A percentile compares a stretch with the other conserved stretches of the same genome.
Conservation (phyloP, 2,329 filamentous ascomycete species). For the Fusarium sp. region DNA sequence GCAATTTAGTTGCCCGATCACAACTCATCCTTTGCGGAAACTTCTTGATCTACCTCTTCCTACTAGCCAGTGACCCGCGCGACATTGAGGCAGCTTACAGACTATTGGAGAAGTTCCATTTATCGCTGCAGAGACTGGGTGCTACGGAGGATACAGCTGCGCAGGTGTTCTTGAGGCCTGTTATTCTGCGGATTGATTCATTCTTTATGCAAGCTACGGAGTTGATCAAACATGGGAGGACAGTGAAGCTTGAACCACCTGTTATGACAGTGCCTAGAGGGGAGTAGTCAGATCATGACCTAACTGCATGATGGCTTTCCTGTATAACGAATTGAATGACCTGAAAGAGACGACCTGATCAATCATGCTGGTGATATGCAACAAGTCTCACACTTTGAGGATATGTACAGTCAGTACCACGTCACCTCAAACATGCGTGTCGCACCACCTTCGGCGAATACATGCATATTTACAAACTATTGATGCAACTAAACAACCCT, state of each 20-base stretch:
- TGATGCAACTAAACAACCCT: not conserved
- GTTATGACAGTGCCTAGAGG: slow-evolving; percentile 13
- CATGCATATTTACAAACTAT: not conserved
- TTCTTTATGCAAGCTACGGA: slow-evolving; percentile 55
- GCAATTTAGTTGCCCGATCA: slow-evolving; percentile 50
- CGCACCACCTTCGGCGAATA: not conserved
- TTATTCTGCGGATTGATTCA: slow-evolving; percentile 54
- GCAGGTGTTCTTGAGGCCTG: slow-evolving; percentile 52
- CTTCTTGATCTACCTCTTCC: slow-evolving; percentile 62
- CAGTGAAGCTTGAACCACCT: slow-evolving; percentile 28
- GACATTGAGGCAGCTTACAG: slow-evolving; percentile 53
- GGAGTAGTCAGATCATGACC: not conserved
- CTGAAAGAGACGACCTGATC: not conserved
- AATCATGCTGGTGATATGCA: not conserved
- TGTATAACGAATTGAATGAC: slow-evolving; percentile 22
- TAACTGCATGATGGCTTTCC: not conserved
- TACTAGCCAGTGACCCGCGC: slow-evolving; percentile 54
- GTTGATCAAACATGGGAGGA: slow-evolving; percentile 42
- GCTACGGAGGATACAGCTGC: slow-evolving; percentile 49
- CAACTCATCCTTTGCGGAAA: slow-evolving; percentile 62
- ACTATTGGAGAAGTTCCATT: slow-evolving; percentile 54
- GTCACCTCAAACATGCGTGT: not conserved
- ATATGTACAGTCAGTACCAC: not conserved
- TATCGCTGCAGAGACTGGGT: slow-evolving; percentile 52
- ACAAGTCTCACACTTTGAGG: not conserved